Evolutionary conservation across 371 early-diverging fungal genomes (phyloP), one percentile per base, ranked within the genome.

Genomic region (Saksenaea vasiformis): DNA sequence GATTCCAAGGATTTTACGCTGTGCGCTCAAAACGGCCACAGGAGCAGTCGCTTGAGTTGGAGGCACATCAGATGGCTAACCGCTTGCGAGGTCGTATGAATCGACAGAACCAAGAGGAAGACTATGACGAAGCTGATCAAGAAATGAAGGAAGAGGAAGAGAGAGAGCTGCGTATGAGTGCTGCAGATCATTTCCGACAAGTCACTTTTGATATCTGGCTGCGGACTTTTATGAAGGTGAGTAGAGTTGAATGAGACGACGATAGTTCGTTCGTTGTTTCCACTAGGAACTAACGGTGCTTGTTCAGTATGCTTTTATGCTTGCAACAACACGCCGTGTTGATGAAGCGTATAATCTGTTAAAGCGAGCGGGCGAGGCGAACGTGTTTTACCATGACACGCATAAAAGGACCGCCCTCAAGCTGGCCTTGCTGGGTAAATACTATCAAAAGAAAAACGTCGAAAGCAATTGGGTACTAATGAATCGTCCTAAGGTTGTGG

Each of bases 371-470:
- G 67, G 67, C 43, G 84, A 85, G 34, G 86, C 93, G 10, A 88
- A 87, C 60, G 86, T 93, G 3, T 92, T 88, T 62, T 89, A 80
- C 58, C 80, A 86, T n/a, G 78, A 91, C 39, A 65, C 79, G 8
- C 58, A 65, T 15, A 76, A 70, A 58, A 76, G 73, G 26, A 62
- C 78, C 0, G 63, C 78, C 0, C 69, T 93, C 44, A 80, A 84
- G 54, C 24, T 92, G 38, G 82, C 87, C 9, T 70, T 87, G 63
- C 70, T 92, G 24, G 85, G 91, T 89, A 79, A 70, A 61, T 26
- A 26, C 13, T 31, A 34, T 19, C 3, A 17, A 1, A 17, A 15
- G 17, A 17, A 2, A 9, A 56, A 3, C 2, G 13, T 17, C 13
- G 38, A 17, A 26, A 51, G 55, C 24, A 27, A 39, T 17, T 58